Evolutionary conservation across 2,329 filamentous ascomycete species (phyloP), one percentile per base, ranked within the genome.

Genomic region (Pezicula radicicola): DNA sequence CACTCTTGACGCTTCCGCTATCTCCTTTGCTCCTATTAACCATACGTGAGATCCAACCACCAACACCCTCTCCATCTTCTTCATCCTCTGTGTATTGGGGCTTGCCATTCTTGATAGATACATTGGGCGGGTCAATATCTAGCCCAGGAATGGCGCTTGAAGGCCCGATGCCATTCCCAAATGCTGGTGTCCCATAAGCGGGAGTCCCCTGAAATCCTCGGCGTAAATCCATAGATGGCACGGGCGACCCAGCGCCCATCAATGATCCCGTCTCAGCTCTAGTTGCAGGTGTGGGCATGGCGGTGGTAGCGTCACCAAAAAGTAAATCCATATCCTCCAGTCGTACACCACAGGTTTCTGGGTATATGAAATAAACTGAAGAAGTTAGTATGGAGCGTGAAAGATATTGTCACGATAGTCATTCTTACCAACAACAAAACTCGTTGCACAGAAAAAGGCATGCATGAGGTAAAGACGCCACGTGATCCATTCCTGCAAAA

Each of bases 391-490:
- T 15, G 39, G 30, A 25, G 13, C 5, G 16, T 27, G 3, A 4
- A 42, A 39, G 5, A 44, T 33, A 19, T 39, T 13, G 16, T 4
- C 10, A n/a, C 10, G 10, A n/a, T 45, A 18, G 19, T 16, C 48
- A 27, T 48, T n/a, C 89, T 81, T 79, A 97, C 93, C 94, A 73
- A 97, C 85, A 52, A 99, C 88, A 67, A 99, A 97, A 80, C 91
- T 96, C 59, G 87, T 84, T 49, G 90, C 91, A 68, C 94, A 99
- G 75, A 96, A 97, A 70, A 97, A 97, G 2, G 94, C 94, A 70
- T 99, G 94, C 15, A 99, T 78, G 45, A 99, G 80, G 66, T 99
- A 99, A 55, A 97, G 76, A 33, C 94, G 84, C 94, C 94, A 99
- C 63, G 88, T 83, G 63, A 99, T 97, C 72, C 80, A 84, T 63